Conservation (phyloP, 352 stramenopile genomes). For the Globisporangium camurandrum region DNA sequence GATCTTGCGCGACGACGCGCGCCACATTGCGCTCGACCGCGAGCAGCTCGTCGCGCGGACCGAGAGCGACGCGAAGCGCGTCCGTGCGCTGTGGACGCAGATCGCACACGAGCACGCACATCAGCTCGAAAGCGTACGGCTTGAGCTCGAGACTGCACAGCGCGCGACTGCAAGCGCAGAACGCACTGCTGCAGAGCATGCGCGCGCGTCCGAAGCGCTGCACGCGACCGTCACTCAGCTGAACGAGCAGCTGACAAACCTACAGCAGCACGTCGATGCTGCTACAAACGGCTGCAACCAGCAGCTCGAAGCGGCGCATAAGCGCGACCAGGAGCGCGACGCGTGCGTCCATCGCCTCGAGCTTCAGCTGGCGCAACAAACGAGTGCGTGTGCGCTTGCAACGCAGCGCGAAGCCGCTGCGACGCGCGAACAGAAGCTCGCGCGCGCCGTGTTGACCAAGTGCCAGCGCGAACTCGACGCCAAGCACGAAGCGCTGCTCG, state of each 20-base stretch:
- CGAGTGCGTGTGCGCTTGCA: conserved; percentile 29
- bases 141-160: conserved; percentile 30
- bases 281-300: conserved; percentile 21
- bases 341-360: conserved; percentile 24
- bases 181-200: not conserved
- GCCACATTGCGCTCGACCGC: conserved; percentile 31
- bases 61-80: conserved; percentile 57
- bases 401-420: conserved; percentile 40
- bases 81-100: conserved; percentile 75
- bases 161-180: conserved; percentile 21
- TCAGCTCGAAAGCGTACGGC: conserved; percentile 33
- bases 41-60: conserved; percentile 60
- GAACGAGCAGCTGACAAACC: conserved; percentile 25
- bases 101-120: conserved; percentile 62
- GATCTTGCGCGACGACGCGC: conserved; percentile 36
- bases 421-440: conserved; percentile 37
- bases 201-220: conserved; percentile 23
- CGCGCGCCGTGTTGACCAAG: conserved; percentile 19
- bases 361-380: conserved; percentile 36
- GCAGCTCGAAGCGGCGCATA: conserved; percentile 26
- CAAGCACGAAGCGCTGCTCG: conserved; percentile 38
- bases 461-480: conserved; percentile 28
- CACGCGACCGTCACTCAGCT: conserved; percentile 24
- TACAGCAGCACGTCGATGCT: conserved; percentile 31
- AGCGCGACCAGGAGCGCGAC: conserved; percentile 23